These are phyloP conservation scores for Sphenostylis stenocarpa DNA, from an alignment of 306 rosid genomes.

Conservation along the genomic window DNA sequence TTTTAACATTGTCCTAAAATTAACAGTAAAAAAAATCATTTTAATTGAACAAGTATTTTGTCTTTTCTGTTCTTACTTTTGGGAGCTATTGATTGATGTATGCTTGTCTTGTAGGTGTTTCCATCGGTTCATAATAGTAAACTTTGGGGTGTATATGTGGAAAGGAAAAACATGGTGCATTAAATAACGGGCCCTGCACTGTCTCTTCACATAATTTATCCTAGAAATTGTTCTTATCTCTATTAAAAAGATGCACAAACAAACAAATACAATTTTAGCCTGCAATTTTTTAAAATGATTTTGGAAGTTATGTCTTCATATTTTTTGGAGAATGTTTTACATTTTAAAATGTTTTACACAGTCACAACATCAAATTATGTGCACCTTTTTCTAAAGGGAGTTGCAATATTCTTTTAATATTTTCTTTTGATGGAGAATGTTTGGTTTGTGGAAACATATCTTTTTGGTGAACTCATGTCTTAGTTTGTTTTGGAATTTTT, in stretches of 20 bases:
- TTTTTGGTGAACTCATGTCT: neutral
- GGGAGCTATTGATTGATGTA: neutral
- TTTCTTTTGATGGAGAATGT: neutral
- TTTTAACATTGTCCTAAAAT: neutral
- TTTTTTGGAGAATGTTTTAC: neutral
- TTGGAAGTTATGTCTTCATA: neutral
- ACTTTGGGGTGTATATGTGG: neutral
- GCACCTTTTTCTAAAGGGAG: neutral
- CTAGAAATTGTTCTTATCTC: neutral
- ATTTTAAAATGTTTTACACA: neutral
- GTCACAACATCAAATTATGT: neutral
- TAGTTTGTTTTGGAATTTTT: neutral
- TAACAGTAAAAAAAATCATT: neutral
- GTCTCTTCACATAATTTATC: neutral
- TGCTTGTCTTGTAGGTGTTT: constrained; percentile 1
- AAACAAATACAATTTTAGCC: no score
- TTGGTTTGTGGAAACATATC: neutral
- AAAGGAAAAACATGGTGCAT: constrained; percentile 7
- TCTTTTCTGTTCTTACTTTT: neutral
- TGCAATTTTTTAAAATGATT: neutral
- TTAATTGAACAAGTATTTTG: neutral
- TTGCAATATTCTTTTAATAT: neutral
- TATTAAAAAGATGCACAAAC: neutral
- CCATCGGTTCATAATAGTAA: neutral
- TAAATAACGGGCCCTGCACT: neutral